A percentile compares a stretch with the other conserved stretches of the same genome.
Conservation (phyloP, 2,329 filamentous ascomycete species). For the Monosporascus sp. region DNA sequence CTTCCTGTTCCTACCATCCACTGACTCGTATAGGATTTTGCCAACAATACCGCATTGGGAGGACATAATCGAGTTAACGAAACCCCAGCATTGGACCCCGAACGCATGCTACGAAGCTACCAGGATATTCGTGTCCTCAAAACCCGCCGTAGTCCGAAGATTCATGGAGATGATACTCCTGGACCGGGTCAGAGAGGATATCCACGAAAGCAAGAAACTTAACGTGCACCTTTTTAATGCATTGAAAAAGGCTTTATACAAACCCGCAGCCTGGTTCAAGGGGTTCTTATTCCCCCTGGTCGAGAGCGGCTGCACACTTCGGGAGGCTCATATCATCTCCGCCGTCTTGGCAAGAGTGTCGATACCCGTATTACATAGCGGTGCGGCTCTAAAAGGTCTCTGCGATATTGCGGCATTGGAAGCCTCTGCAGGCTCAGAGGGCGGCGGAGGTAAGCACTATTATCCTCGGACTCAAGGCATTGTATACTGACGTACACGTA, state of each 20-base stretch:
- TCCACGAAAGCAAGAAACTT: slow-evolving; percentile 88
- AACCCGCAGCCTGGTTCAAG: slow-evolving; percentile 95
- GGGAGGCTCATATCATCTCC: slow-evolving; percentile 87
- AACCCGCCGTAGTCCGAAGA: slow-evolving; percentile 71
- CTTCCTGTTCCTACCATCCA: neutral
- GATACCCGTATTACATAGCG: slow-evolving; percentile 87
- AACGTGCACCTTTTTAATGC: slow-evolving; percentile 94
- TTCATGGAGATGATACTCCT: slow-evolving; percentile 86
- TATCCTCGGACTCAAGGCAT: neutral
- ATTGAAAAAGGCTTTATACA: slow-evolving; percentile 88
- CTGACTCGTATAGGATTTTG: slow-evolving; percentile 49
- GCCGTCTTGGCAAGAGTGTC: slow-evolving; percentile 80
- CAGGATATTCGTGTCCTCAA: slow-evolving; percentile 83
- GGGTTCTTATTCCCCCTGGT: slow-evolving; percentile 90
- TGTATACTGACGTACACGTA: neutral
- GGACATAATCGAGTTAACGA: slow-evolving; percentile 78
- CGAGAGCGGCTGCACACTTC: slow-evolving; percentile 76
- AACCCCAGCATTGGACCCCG: slow-evolving; percentile 66
- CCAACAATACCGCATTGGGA: slow-evolving; percentile 91
- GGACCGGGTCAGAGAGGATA: slow-evolving; percentile 87
- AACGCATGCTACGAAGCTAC: slow-evolving; percentile 86
- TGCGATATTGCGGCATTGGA: slow-evolving; percentile 94
- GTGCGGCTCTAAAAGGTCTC: slow-evolving; percentile 82
- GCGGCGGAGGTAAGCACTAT: slow-evolving; percentile 53
- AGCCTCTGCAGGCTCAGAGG: slow-evolving; percentile 71